phyloP scores from a whole-genome alignment of 23 red algal genomes.

The Gracilaria gracilis region DNA sequence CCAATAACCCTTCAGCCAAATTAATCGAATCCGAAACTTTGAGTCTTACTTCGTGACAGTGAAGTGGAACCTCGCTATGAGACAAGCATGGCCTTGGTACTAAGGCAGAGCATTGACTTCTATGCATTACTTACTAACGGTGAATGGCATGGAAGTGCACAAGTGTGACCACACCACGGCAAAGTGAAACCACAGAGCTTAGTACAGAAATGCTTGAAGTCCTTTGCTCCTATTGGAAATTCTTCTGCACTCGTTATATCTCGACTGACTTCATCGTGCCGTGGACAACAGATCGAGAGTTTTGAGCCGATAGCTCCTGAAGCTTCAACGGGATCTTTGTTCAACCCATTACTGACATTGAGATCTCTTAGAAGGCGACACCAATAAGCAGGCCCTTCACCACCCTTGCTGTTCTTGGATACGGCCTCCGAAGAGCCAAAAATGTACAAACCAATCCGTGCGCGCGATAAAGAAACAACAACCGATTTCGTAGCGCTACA shows the following conservation, averaged over 20 bases:
- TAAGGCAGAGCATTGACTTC: background rate
- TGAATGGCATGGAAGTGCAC: slow-evolving; percentile 46
- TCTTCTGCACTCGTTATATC: slow-evolving; percentile 1
- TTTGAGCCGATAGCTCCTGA: background rate
- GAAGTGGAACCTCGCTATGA: slow-evolving; percentile 40
- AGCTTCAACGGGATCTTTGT: background rate
- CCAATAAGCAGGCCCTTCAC: slow-evolving; percentile 44
- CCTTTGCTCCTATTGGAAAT: slow-evolving; percentile 37
- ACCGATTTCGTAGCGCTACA: slow-evolving; percentile 58
- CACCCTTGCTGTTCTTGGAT: slow-evolving; percentile 2
- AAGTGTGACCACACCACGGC: slow-evolving; percentile 64
- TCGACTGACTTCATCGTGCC: slow-evolving; percentile 28
- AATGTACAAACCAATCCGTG: slow-evolving; percentile 65
- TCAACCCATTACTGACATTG: background rate
- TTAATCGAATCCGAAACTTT: background rate
- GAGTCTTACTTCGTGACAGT: slow-evolving; percentile 25
- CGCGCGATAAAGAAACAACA: slow-evolving; percentile 45
- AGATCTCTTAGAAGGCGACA: slow-evolving; percentile 44
- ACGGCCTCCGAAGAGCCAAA: slow-evolving; percentile 61
- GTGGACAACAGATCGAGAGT: slow-evolving; percentile 62
- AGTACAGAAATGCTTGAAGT: slow-evolving; percentile 31
- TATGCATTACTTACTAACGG: slow-evolving; percentile 17
- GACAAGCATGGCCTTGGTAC: slow-evolving; percentile 34
- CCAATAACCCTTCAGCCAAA: background rate
- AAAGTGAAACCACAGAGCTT: slow-evolving; percentile 38